Percentiles rank a stretch among this genome's conserved stretches.
These are phyloP conservation scores for Aspergillus diversus DNA, from an alignment of 495 filamentous ascomycete genomes.

Conservation along the genomic window DNA sequence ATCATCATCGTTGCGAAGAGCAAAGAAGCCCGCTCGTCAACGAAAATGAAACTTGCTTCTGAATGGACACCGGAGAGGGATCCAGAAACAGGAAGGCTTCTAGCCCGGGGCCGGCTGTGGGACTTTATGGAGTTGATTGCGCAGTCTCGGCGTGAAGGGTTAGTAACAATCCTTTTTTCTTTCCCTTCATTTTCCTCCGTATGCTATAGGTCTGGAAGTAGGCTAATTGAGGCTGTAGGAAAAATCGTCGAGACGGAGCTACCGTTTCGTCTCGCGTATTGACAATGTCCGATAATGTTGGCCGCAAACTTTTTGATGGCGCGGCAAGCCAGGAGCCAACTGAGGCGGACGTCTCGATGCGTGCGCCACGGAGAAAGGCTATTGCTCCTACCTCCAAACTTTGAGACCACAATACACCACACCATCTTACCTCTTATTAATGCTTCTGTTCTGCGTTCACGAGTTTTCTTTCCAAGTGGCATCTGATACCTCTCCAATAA, in stretches of 20 bases:
- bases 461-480: background rate
- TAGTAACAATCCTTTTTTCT: slow-evolving; percentile 20
- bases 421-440: background rate
- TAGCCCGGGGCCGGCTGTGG: slow-evolving; percentile 78
- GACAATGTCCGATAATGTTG: slow-evolving; percentile 66
- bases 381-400: slow-evolving; percentile 42
- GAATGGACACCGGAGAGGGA: slow-evolving; percentile 81
- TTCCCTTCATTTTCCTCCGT: background rate
- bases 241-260: slow-evolving; percentile 89
- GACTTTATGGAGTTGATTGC: slow-evolving; percentile 88
- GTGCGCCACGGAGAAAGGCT: slow-evolving; percentile 43
- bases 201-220: background rate
- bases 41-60: slow-evolving; percentile 66
- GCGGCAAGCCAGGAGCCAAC: slow-evolving; percentile 36
- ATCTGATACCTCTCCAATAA: background rate
- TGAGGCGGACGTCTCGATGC: slow-evolving; percentile 39
- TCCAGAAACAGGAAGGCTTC: slow-evolving; percentile 58
- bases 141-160: slow-evolving; percentile 79
- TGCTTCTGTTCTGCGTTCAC: background rate
- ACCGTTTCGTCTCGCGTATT: slow-evolving; percentile 88
- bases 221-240: slow-evolving; percentile 41
- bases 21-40: slow-evolving; percentile 56
- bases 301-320: slow-evolving; percentile 50
- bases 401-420: slow-evolving; percentile 17
- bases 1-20: slow-evolving; percentile 75